Evolutionary conservation across 2,329 filamentous ascomycete species (phyloP), one percentile per base, ranked within the genome.

Genomic region (Myriosclerotinia curreyana): DNA sequence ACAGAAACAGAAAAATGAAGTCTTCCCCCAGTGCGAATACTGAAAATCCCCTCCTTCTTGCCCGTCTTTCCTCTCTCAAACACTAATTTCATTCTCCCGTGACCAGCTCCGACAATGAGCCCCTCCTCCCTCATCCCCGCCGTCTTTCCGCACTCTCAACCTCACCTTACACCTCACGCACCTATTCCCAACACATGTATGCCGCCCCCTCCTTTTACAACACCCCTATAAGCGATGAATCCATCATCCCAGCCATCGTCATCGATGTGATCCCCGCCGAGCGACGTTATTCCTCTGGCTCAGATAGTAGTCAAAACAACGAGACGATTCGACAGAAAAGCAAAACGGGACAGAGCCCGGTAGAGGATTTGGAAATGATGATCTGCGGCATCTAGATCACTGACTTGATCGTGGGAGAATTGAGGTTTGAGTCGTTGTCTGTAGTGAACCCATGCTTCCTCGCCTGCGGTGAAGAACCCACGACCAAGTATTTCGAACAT

Each of bases 321-420:
- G 51, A 62, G 20, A 56, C 28, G 2, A 56, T 38, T 17, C 44
- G 36, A 25, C 61, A 34, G 7, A 54, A 44, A 20, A 56, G 52
- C 14, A 49, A 40, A 42, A 9, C 42, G 1, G 34, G 61, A 14
- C 20, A 71, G 48, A 2, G 68, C 66, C 38, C 72, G 69, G 55
- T 72, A 71, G 2, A 75, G 68, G 14, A 69, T 66, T 9, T 69
- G 76, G 2, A 90, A 79, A 74, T 93, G 89, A 22, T 80, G 78
- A 71, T 70, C 67, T 51, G 76, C 72, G 38, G 72, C 61, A n/a
- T 74, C 74, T 6, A 77, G 68, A 66, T 77, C 71, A 25, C 71
- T 69, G 36, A 74, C 71, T 58, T 74, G 74, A 36, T 73, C 71
- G 8, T 71, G 67, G 2, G 69, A 68, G 59, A 79, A 78, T 62